Percentiles rank a stretch among this genome's conserved stretches.
phyloP scores from a whole-genome alignment of 2,329 filamentous ascomycete genomes.

The Xylariaceae sp. region DNA sequence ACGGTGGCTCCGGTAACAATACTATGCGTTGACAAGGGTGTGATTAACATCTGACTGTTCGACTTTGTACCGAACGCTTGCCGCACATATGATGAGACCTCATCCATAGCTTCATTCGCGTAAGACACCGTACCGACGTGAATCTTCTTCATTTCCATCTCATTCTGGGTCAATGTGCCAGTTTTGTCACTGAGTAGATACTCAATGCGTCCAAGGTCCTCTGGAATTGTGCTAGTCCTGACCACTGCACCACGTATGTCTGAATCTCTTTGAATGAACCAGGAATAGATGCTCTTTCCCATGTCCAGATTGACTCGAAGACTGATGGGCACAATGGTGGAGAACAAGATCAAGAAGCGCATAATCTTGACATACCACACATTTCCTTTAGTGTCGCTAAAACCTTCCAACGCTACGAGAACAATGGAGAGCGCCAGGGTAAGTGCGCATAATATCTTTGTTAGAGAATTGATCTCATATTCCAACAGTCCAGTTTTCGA shows the following conservation, averaged over 20 bases:
- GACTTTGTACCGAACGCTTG: constrained; percentile 65
- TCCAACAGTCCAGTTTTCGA: constrained; percentile 93
- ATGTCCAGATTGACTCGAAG: constrained; percentile 94
- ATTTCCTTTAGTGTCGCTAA: constrained; percentile 61
- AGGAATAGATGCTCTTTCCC: constrained; percentile 93
- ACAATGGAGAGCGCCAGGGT: constrained; percentile 83
- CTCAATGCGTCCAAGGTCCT: constrained; percentile 92
- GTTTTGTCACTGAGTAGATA: constrained; percentile 97
- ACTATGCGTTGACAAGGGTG: constrained; percentile 68
- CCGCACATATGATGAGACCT: constrained; percentile 79
- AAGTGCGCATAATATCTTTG: constrained; percentile 88
- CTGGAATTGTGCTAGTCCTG: constrained; percentile 93
- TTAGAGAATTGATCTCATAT: constrained; percentile 93
- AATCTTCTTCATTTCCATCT: constrained; percentile 99
- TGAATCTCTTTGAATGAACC: constrained; percentile 87
- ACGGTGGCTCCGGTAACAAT: constrained; percentile 58
- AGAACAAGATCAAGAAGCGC: constrained; percentile 96
- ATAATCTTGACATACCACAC: constrained; percentile 96
- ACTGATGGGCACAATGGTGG: constrained; percentile 98
- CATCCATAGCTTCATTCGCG: constrained; percentile 97
- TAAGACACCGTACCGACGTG: constrained; percentile 98
- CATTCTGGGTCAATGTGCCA: constrained; percentile 94
- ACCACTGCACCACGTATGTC: constrained; percentile 91
- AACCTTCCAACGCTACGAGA: constrained; percentile 82
- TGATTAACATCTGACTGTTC: constrained; percentile 56